A percentile compares a stretch with the other conserved stretches of the same genome.
These are phyloP conservation scores for Pezicula rhizophila DNA, from an alignment of 2,329 filamentous ascomycete species.

Conservation along the genomic window DNA sequence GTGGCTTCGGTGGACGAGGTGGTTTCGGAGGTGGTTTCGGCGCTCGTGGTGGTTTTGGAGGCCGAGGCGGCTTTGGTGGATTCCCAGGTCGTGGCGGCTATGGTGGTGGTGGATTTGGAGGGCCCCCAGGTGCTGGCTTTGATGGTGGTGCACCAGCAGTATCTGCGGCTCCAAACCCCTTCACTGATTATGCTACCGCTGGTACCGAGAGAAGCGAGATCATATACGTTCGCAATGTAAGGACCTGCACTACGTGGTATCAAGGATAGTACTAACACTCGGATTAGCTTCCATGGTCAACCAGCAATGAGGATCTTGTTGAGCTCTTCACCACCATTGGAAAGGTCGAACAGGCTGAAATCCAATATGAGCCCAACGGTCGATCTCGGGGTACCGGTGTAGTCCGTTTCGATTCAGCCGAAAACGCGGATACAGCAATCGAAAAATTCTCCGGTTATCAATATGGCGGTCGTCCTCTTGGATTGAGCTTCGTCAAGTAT, in stretches of 20 bases:
- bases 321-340: slow-evolving; percentile 97
- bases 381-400: slow-evolving; percentile 93
- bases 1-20: slow-evolving; percentile 36
- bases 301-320: slow-evolving; percentile 93
- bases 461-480: slow-evolving; percentile 90
- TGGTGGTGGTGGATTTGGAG: slow-evolving; percentile 40
- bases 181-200: slow-evolving; percentile 86
- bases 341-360: slow-evolving; percentile 97
- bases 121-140: slow-evolving; percentile 24
- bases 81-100: slow-evolving; percentile 31
- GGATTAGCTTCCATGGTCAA: slow-evolving; percentile 90
- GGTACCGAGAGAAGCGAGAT: slow-evolving; percentile 76
- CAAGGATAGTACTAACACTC: slow-evolving; percentile 9
- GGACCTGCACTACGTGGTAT: slow-evolving; percentile 26
- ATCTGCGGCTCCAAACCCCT: slow-evolving; percentile 70
- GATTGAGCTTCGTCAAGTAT: slow-evolving; percentile 92
- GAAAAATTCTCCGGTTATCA: slow-evolving; percentile 97
- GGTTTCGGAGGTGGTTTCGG: slow-evolving; percentile 46
- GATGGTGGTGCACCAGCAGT: slow-evolving; percentile 33
- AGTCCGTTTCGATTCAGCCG: slow-evolving; percentile 79
- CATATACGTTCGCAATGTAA: slow-evolving; percentile 96
- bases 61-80: slow-evolving; percentile 52
- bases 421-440: slow-evolving; percentile 89
- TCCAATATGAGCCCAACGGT: slow-evolving; percentile 95
- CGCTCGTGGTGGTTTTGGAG: slow-evolving; percentile 52